Base-by-base conservation (phyloP, 345 rosid species). In the Camelina laxa region DNA sequence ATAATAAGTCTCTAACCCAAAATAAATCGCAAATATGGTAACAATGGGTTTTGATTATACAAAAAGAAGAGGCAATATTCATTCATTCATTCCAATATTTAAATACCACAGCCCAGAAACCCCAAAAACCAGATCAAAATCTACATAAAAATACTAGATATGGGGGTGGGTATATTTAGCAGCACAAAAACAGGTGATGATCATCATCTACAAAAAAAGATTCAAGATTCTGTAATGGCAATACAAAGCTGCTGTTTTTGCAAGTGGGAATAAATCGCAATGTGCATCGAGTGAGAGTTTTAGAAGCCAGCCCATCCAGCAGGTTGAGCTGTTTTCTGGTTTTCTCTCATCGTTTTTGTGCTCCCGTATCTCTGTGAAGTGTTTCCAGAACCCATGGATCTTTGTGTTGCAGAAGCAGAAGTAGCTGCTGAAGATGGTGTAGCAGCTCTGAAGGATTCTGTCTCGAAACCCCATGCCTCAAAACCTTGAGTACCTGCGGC, bases 231-330 rank as follows among this genome's bases (percentile, higher is more conserved):
- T 70, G 54, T 70, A 63, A 27, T 70, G 67, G 31, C 55, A 47
- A 55, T 5, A 70, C 12, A 55, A 65, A 27, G 53, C 6, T 70
- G 30, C 45, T 53, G 16, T 54, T 67, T 31, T 60, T 54, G 42
- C 36, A 60, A 13, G 35, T n/a, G 63, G 41, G 44, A 31, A 49
- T 5, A 35, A 24, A 76, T 56, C 56, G 7, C 20, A 64, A 38
- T 48, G 36, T 9, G 49, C 14, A 47, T 10, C 19, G 72, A 41
- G 56, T 9, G 57, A 31, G 42, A n/a, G 4, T 39, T 65, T 82
- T 85, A 96, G 82, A 96, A 96, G 78, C 97, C 99, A 76, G 97
- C 94, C 98, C 98, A 92, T 68, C 99, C 99, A 39, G 97, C 88
- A 53, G 99, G 99, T 67, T 88, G 97, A 74, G 82, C 64, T 63